phyloP scores from a whole-genome alignment of 2,329 filamentous ascomycete genomes.

The Hypomyces perniciosus region DNA sequence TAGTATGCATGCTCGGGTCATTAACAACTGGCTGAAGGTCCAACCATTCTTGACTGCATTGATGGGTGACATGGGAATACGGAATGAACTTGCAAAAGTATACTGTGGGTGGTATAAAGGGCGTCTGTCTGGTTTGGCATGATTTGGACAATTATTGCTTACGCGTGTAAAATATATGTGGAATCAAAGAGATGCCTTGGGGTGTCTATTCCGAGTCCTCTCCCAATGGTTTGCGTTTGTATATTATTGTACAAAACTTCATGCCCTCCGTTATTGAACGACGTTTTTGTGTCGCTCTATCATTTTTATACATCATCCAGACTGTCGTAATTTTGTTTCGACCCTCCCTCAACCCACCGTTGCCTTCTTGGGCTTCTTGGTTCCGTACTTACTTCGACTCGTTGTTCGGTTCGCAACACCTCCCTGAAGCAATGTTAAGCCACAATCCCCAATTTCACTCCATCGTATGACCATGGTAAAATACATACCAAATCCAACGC shows the following conservation, averaged over 20 bases:
- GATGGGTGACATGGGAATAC: not conserved
- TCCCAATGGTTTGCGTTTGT: not conserved
- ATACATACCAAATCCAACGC: slow-evolving; percentile 79
- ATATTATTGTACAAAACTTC: slow-evolving; percentile 4
- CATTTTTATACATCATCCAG: slow-evolving; percentile 6
- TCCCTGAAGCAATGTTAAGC: slow-evolving; percentile 51
- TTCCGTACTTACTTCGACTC: slow-evolving; percentile 92
- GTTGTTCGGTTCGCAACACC: slow-evolving; percentile 81
- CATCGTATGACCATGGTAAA: not conserved
- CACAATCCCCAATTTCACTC: not conserved
- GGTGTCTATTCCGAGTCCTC: not conserved
- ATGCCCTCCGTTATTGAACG: not conserved
- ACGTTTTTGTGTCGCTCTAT: slow-evolving; percentile 2
- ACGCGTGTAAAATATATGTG: slow-evolving; percentile 9
- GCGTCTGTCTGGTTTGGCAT: slow-evolving; percentile 12
- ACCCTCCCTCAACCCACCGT: slow-evolving; percentile 38
- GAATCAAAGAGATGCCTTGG: slow-evolving; percentile 1
- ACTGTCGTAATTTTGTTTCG: not conserved
- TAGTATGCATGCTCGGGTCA: not conserved
- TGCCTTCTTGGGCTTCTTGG: slow-evolving; percentile 94
- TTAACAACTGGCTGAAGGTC: not conserved
- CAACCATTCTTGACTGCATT: not conserved
- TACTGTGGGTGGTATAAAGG: slow-evolving; percentile 10
- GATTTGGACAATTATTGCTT: slow-evolving; percentile 13
- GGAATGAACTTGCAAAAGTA: slow-evolving; percentile 1